Percentiles rank a stretch among this genome's conserved stretches.
These are phyloP conservation scores for Fusarium clavum DNA, from an alignment of 2,329 filamentous ascomycete genomes.

Conservation along the genomic window DNA sequence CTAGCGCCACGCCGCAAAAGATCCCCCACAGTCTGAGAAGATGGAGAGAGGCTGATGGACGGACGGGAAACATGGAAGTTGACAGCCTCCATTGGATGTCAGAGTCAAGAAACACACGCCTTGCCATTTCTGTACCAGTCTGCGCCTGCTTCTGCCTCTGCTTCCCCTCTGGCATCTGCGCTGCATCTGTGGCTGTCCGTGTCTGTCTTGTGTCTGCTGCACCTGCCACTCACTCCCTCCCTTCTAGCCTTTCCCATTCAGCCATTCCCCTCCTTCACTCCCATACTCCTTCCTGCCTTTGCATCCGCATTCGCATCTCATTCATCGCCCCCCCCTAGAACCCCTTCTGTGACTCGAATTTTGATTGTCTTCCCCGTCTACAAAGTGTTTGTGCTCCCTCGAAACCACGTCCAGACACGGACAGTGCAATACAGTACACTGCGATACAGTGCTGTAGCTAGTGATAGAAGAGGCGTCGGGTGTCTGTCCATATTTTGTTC, in stretches of 20 bases:
- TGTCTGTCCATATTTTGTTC: slow-evolving; percentile 21
- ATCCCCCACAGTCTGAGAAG: slow-evolving; percentile 22
- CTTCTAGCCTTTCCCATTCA: slow-evolving; percentile 4
- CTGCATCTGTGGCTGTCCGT: background rate
- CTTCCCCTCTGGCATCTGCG: background rate
- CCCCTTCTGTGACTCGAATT: slow-evolving; percentile 1
- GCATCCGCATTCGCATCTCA: background rate
- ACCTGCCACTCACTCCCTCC: slow-evolving; percentile 38
- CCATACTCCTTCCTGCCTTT: slow-evolving; percentile 3
- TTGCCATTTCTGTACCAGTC: slow-evolving; percentile 14
- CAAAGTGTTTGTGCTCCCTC: slow-evolving; percentile 22
- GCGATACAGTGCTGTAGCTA: background rate
- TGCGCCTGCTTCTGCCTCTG: background rate
- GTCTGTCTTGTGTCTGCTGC: background rate
- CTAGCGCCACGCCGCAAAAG: slow-evolving; percentile 38
- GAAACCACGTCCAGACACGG: slow-evolving; percentile 3
- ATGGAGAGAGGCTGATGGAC: background rate
- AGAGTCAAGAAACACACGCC: slow-evolving; percentile 22
- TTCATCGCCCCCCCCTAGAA: background rate
- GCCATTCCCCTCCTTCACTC: slow-evolving; percentile 23
- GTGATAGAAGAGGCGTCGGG: slow-evolving; percentile 26
- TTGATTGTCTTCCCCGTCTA: slow-evolving; percentile 15
- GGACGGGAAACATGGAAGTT: slow-evolving; percentile 10
- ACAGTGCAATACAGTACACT: slow-evolving; percentile 2
- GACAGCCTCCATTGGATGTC: background rate